These are phyloP conservation scores for Phoenix dactylifera DNA, from an alignment of 176 grass and related monocot genomes.

Conservation along the genomic window DNA sequence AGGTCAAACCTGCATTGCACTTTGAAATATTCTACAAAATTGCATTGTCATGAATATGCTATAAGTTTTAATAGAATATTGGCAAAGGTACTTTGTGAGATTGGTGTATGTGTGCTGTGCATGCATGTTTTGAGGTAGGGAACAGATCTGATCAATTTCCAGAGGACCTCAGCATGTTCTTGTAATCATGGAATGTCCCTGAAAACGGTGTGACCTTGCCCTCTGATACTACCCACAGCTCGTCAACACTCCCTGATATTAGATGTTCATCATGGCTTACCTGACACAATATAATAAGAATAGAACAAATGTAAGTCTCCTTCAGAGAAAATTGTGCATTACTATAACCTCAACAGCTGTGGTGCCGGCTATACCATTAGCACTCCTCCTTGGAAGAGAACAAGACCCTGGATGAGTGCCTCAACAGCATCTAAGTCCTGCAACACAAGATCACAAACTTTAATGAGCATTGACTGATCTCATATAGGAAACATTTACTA, in stretches of 20 bases:
- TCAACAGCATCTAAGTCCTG: slow-evolving; percentile 95
- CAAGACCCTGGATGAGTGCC: slow-evolving; percentile 87
- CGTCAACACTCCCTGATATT: slow-evolving; percentile 78
- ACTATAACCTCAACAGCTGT: too few relatives aligned
- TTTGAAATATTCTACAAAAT: too few relatives aligned
- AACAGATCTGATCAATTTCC: not conserved
- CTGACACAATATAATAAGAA: slow-evolving; percentile 12
- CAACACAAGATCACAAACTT: not conserved
- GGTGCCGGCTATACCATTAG: slow-evolving; percentile 49
- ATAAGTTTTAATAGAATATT: too few relatives aligned
- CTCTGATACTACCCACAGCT: slow-evolving; percentile 76
- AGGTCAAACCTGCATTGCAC: too few relatives aligned
- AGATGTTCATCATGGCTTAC: slow-evolving; percentile 98
- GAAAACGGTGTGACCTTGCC: slow-evolving; percentile 57
- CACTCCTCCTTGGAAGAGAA: slow-evolving; percentile 94
- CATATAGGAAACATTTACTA: too few relatives aligned
- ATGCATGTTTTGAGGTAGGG: too few relatives aligned
- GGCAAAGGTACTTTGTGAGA: too few relatives aligned
- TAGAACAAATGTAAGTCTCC: too few relatives aligned
- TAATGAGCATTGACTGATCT: too few relatives aligned
- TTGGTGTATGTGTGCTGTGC: too few relatives aligned
- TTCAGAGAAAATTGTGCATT: too few relatives aligned
- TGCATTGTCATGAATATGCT: too few relatives aligned
- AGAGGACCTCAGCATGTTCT: slow-evolving; percentile 64
- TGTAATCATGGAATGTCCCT: slow-evolving; percentile 83